These are phyloP conservation scores for Globisporangium paddicum DNA, from an alignment of 352 stramenopile species.

Conservation along the genomic window DNA sequence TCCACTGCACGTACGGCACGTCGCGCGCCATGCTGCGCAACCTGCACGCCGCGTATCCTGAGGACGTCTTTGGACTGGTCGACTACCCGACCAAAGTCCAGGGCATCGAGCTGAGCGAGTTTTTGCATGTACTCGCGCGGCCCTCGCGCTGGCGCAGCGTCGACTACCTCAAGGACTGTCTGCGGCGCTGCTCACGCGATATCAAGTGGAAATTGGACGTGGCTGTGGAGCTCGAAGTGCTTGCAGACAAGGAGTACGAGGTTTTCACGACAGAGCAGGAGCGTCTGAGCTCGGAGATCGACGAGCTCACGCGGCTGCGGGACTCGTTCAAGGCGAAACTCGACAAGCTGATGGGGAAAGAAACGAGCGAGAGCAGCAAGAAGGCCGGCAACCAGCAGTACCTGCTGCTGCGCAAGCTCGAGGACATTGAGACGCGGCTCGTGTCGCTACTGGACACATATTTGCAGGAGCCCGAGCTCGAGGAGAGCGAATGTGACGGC, in stretches of 20 bases:
- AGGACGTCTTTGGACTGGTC: slow-evolving; percentile 60
- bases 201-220: slow-evolving; percentile 80
- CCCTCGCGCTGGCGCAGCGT: slow-evolving; percentile 76
- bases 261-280: slow-evolving; percentile 40
- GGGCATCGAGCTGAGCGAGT: slow-evolving; percentile 59
- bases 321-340: slow-evolving; percentile 71
- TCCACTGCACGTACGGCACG: slow-evolving; percentile 65
- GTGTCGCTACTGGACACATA: slow-evolving; percentile 52
- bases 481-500: slow-evolving; percentile 39
- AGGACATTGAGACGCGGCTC: slow-evolving; percentile 75
- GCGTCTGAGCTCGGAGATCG: slow-evolving; percentile 65
- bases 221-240: slow-evolving; percentile 55
- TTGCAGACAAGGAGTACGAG: slow-evolving; percentile 61
- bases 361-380: slow-evolving; percentile 10
- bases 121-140: slow-evolving; percentile 42
- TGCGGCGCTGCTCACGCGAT: slow-evolving; percentile 68
- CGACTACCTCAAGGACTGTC: slow-evolving; percentile 76
- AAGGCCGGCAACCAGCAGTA: slow-evolving; percentile 25
- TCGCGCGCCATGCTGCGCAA: slow-evolving; percentile 42
- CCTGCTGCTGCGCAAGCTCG: slow-evolving; percentile 69
- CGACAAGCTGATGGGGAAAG: slow-evolving; percentile 18
- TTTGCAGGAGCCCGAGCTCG: slow-evolving; percentile 50
- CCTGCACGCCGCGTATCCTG: slow-evolving; percentile 42
- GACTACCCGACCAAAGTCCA: slow-evolving; percentile 72
- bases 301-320: slow-evolving; percentile 61